Base-by-base conservation (phyloP, 768 basidiomycete genomes). In the Russula sp. region DNA sequence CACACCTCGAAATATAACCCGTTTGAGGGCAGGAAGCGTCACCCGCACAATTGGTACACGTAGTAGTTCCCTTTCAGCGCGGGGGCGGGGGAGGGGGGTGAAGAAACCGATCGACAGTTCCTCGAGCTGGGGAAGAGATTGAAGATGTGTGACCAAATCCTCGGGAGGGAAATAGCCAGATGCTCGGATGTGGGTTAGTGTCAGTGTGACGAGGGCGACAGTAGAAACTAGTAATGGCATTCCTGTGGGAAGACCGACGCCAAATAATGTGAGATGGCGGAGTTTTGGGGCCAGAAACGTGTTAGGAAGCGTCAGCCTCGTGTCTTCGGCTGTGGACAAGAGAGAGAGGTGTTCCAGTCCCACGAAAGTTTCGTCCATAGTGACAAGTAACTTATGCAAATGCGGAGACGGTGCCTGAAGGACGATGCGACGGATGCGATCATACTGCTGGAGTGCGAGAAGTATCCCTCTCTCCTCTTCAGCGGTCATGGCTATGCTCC, bases 71-170 rank as follows among this genome's bases (percentile, higher is more conserved):
- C 10, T n/a, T 35, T 57, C 56, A 22, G 13, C 34, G 20, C 13
- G 8, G 14, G 56, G 20, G 37, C 31, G 39, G 10, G 60, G 47
- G 3, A 42, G 4, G 9, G 60, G 47, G 9, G 2, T 9, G 20
- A 54, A 49, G 18, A 53, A 61, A 40, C 47, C 37, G 13, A 61
- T 61, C 6, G 54, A 55, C 40, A 61, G 47, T 39, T 61, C 54
- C n/a, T 49, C 53, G 9, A 61, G 60, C 10, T 49, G 54, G 18
- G 27, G 47, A n/a, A 61, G 39, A 14, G 4, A 10, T 8, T 49
- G 57, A 40, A 51, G 48, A 10, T 14, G 39, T 8, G 37, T n/a
- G 20, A 40, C 47, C 9, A 58, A 7, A 13, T 18, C 2, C 5
- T 48, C 47, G 8, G 57, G 57, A 11, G 6, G 14, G 13, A 58